phyloP scores from a whole-genome alignment of 2,329 filamentous ascomycete genomes.

The Clonostachys chloroleuca region DNA sequence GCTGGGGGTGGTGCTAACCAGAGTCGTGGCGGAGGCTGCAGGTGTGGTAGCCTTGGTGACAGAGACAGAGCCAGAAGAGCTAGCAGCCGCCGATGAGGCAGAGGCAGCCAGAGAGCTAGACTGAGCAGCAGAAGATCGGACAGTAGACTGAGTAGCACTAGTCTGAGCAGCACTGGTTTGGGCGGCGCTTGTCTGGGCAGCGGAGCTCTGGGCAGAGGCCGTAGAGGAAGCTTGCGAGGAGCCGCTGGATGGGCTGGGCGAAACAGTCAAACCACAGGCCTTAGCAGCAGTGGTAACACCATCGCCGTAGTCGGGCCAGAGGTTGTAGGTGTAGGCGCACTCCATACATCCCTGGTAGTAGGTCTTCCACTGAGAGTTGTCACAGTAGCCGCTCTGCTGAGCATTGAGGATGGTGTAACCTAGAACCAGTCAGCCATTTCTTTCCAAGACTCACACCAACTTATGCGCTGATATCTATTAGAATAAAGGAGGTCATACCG shows the following conservation, averaged over 20 bases:
- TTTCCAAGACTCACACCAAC: too few relatives aligned
- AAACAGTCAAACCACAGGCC: constrained; percentile 23
- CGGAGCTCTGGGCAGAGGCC: not conserved
- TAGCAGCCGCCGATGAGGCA: too few relatives aligned
- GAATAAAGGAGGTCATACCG: constrained; percentile 24
- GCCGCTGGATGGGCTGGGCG: constrained; percentile 9
- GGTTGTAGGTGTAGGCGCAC: constrained; percentile 33
- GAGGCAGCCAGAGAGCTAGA: too few relatives aligned
- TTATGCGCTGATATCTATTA: too few relatives aligned
- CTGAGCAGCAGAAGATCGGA: too few relatives aligned
- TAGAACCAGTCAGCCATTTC: constrained; percentile 2
- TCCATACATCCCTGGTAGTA: constrained; percentile 37
- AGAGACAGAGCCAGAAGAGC: too few relatives aligned
- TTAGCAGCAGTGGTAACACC: constrained; percentile 28
- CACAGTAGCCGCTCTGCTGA: constrained; percentile 17
- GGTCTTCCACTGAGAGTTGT: constrained; percentile 27
- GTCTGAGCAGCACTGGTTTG: not conserved
- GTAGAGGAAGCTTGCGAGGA: too few relatives aligned
- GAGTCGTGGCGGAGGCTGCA: not conserved
- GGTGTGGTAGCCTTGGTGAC: too few relatives aligned
- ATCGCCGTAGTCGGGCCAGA: constrained; percentile 38
- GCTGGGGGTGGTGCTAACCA: constrained; percentile 1
- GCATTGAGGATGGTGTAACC: constrained; percentile 21
- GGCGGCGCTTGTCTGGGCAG: not conserved
- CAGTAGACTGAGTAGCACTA: too few relatives aligned